Evolutionary conservation across 2,329 filamentous ascomycete species (phyloP).

Genomic region (Microsporum ferrugineum): DNA sequence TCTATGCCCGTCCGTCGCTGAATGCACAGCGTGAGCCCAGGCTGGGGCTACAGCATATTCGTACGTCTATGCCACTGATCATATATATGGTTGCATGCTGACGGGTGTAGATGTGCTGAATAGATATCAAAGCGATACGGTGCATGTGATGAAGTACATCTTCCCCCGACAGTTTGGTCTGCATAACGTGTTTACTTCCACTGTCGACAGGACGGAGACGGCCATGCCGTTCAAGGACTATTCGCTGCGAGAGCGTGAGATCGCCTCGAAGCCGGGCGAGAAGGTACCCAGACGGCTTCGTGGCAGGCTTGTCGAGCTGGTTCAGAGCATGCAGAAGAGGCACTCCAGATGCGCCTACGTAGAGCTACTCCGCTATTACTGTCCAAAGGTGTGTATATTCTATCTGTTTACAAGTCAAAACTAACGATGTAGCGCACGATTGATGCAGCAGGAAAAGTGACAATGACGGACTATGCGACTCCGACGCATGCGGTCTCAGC

Average conservation of each 20-base stretch:
- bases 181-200: conserved; percentile 81
- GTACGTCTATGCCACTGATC: conserved; percentile 42
- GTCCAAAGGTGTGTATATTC: conserved; percentile 43
- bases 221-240: conserved; percentile 72
- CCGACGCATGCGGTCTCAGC: conserved; percentile 61
- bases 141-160: conserved; percentile 77
- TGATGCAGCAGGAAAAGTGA: conserved; percentile 13
- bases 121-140: conserved; percentile 50
- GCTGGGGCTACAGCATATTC: conserved; percentile 69
- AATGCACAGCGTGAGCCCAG: conserved; percentile 56
- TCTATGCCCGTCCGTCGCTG: conserved; percentile 66
- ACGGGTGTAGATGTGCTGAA: conserved; percentile 63
- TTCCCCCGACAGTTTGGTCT: conserved; percentile 84
- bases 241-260: conserved; percentile 73
- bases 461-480: conserved; percentile 56
- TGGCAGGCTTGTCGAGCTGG: conserved; percentile 48
- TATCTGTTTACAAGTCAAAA: not conserved
- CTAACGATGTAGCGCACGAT: conserved; percentile 7
- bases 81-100: conserved; percentile 1
- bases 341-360: conserved; percentile 68
- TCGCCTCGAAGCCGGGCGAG: conserved; percentile 30
- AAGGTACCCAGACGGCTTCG: conserved; percentile 45
- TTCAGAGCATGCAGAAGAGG: conserved; percentile 56
- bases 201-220: conserved; percentile 53
- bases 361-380: conserved; percentile 71